Evolutionary conservation across 2,329 filamentous ascomycete genomes (phyloP), one percentile per base, ranked within the genome.

Genomic region (Cordyceps militaris): DNA sequence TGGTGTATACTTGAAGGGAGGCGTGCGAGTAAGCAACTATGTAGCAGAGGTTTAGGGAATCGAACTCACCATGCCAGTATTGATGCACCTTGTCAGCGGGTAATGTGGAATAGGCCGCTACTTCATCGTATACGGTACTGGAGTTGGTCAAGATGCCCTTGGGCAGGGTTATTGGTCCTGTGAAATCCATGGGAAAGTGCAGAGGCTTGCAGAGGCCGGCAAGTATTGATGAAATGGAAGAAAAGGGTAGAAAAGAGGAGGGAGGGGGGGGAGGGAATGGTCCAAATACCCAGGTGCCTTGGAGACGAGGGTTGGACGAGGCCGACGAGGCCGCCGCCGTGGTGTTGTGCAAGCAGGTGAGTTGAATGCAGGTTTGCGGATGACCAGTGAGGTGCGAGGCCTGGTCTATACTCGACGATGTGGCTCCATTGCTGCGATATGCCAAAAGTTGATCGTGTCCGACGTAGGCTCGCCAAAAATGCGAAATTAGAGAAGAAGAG

Each of bases 131-230:
- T 34, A 84, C 73, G 51, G 74, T 71, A 34, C 70, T 70, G 9
- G 74, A 76, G 68, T 84, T 85, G 51, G 75, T 74, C 60, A 85
- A 74, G 60, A 85, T 77, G 66, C 81, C 82, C 66, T 79, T 79
- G 21, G 82, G 82, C 66, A 85, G 64, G 36, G 82, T 74, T 69
- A 77, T 73, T 38, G 72, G 69, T 63, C 72, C 65, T 40, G 65
- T 68, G 52, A 67, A 61, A 60, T 73, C 69, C 71, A 74, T 73
- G 13, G 44, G 24, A 11, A 11, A 16, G 24, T n/a, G 43, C 43
- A 28, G 43, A 26, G 23, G 23, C 16, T 13, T 43, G 21, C 40
- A 43, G 10, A 28, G 14, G 26, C 11, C 16, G 30, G 49, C 23
- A 21, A 28, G 9, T 42, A 24, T 13, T 3, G 14, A 6, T 16